Percentiles rank a stretch among this genome's conserved stretches.
These are phyloP conservation scores for Penicillium verrucosum DNA, from an alignment of 2,329 filamentous ascomycete species.

Conservation along the genomic window DNA sequence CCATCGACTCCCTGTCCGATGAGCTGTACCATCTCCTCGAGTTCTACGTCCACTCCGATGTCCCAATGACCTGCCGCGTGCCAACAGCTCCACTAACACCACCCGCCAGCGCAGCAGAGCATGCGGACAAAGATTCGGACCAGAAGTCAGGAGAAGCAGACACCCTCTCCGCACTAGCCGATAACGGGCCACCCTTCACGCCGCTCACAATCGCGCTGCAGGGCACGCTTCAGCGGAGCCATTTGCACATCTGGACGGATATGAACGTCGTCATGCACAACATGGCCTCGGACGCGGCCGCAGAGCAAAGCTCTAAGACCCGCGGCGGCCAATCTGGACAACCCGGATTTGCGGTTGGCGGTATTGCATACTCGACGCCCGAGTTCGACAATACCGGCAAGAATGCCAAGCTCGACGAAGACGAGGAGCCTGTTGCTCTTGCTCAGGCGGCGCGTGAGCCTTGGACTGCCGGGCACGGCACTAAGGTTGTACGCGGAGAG, in stretches of 20 bases:
- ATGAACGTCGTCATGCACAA: constrained; percentile 83
- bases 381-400: constrained; percentile 55
- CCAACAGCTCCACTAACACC: constrained; percentile 66
- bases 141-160: constrained; percentile 51
- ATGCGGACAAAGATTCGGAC: constrained; percentile 34
- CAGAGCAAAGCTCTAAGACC: constrained; percentile 51
- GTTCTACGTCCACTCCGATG: constrained; percentile 97
- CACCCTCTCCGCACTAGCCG: constrained; percentile 31
- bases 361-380: constrained; percentile 79
- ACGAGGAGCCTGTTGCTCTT: constrained; percentile 46
- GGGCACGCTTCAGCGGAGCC: constrained; percentile 81
- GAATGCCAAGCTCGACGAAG: constrained; percentile 16
- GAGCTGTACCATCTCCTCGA: constrained; percentile 57
- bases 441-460: constrained; percentile 44
- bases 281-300: constrained; percentile 30
- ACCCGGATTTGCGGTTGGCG: constrained; percentile 80
- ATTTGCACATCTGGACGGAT: constrained; percentile 85
- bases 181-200: constrained; percentile 49
- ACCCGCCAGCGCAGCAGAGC: constrained; percentile 13
- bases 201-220: constrained; percentile 85
- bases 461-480: constrained; percentile 49
- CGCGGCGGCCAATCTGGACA: constrained; percentile 42
- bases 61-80: constrained; percentile 85
- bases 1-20: constrained; percentile 52
- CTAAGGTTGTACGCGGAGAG: constrained; percentile 81